Evolutionary conservation across 2,329 filamentous ascomycete genomes (phyloP).

Genomic region (Rugonectria rugulosa): DNA sequence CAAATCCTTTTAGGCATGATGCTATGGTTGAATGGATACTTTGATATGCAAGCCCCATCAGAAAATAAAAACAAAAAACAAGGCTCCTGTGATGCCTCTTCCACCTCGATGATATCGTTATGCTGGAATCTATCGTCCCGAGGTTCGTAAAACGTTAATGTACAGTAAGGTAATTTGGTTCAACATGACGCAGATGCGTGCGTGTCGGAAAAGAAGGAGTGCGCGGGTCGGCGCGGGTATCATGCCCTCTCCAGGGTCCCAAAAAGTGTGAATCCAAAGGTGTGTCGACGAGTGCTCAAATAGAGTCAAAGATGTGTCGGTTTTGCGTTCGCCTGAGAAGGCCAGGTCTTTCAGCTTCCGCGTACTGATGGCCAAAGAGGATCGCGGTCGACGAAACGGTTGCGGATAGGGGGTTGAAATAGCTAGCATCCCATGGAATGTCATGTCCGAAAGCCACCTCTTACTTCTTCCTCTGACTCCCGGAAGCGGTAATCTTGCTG

Average conservation of each 20-base stretch:
- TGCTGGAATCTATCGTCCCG: conserved; percentile 27
- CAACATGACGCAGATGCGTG: conserved; percentile 16
- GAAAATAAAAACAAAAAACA: conserved; percentile 28
- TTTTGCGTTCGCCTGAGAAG: neutral
- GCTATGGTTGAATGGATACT: conserved; percentile 9
- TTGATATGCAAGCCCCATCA: conserved; percentile 18
- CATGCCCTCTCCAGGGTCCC: conserved; percentile 37
- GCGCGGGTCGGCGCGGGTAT: conserved; percentile 41
- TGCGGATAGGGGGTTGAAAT: neutral
- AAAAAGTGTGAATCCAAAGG: conserved; percentile 33
- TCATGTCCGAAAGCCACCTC: neutral
- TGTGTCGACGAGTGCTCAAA: conserved; percentile 24
- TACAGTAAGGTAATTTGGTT: conserved; percentile 33
- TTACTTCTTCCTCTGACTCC: conserved; percentile 63
- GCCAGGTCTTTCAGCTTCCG: neutral
- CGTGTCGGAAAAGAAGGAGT: conserved; percentile 23
- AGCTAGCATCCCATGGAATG: neutral
- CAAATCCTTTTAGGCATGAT: conserved; percentile 8
- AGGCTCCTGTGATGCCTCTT: conserved; percentile 33
- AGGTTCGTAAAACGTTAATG: conserved; percentile 39
- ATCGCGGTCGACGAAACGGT: neutral
- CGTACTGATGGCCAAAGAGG: neutral
- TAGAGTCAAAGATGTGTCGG: conserved; percentile 16
- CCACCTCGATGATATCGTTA: conserved; percentile 28
- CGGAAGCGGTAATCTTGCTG: conserved; percentile 73